Conservation (phyloP, 441 rosid species). For the Hypseocharis bilobata region DNA sequence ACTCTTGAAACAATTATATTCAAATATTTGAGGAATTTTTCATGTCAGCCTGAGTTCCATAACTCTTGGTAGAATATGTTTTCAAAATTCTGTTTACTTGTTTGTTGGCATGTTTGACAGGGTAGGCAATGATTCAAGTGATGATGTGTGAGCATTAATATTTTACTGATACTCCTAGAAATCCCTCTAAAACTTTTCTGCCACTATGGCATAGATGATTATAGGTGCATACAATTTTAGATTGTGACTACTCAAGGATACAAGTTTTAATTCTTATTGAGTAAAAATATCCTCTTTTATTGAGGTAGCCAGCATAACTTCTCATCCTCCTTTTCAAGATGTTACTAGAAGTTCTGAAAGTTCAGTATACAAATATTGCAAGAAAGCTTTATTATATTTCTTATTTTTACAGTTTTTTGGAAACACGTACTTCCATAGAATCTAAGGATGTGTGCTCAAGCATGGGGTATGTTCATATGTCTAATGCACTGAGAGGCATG, state of each 20-base stretch:
- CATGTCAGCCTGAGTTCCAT: no score
- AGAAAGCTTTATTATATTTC: background rate
- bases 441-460: no score
- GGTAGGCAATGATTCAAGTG: constrained; percentile 5
- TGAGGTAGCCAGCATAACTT: background rate
- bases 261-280: no score
- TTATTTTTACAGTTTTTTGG: background rate
- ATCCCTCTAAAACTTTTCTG: background rate
- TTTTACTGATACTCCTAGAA: background rate
- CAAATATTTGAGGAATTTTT: no score
- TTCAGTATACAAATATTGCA: background rate
- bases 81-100: background rate
- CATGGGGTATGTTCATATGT: no score
- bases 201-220: background rate
- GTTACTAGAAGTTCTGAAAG: background rate
- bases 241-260: background rate
- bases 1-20: constrained; percentile 18
- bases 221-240: background rate
- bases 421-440: background rate
- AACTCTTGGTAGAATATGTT: background rate
- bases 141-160: background rate
- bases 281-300: background rate
- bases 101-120: background rate
- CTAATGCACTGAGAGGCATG: background rate
- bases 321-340: background rate